Conservation (phyloP, 805 yeast species). For the Lachancea lanzarotensis region DNA sequence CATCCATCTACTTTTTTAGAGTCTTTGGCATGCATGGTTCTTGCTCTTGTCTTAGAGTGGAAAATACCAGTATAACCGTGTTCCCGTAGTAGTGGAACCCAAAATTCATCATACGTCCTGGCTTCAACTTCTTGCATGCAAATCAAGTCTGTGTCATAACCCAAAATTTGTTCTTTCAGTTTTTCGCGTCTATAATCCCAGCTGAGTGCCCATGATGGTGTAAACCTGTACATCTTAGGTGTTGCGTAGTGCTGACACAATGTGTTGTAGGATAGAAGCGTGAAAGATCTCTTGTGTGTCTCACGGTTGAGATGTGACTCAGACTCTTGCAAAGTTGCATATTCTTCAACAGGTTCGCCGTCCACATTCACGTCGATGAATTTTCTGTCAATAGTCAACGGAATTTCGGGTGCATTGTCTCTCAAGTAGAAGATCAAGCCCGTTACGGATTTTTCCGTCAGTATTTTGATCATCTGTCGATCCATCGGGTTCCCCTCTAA, state of each 20-base stretch:
- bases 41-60: slow-evolving; percentile 85
- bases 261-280: slow-evolving; percentile 82
- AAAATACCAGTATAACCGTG: slow-evolving; percentile 77
- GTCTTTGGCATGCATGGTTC: slow-evolving; percentile 75
- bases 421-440: slow-evolving; percentile 75
- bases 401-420: slow-evolving; percentile 67
- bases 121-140: slow-evolving; percentile 97
- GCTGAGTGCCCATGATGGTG: slow-evolving; percentile 94
- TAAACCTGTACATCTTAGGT: slow-evolving; percentile 81
- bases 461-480: slow-evolving; percentile 51
- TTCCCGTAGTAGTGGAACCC: slow-evolving; percentile 67
- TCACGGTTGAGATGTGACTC: slow-evolving; percentile 19
- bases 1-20: slow-evolving; percentile 95
- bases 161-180: slow-evolving; percentile 64
- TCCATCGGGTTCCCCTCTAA: slow-evolving; percentile 89
- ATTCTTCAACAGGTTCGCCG: slow-evolving; percentile 45
- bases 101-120: slow-evolving; percentile 74
- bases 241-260: slow-evolving; percentile 96
- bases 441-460: slow-evolving; percentile 78
- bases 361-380: slow-evolving; percentile 79
- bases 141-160: slow-evolving; percentile 63
- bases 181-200: slow-evolving; percentile 86
- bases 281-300: slow-evolving; percentile 42
- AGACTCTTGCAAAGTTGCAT: slow-evolving; percentile 29
- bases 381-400: slow-evolving; percentile 65